Evolutionary conservation across 257 asterid species (phyloP).

Genomic region (Ocimum tenuiflorum): DNA sequence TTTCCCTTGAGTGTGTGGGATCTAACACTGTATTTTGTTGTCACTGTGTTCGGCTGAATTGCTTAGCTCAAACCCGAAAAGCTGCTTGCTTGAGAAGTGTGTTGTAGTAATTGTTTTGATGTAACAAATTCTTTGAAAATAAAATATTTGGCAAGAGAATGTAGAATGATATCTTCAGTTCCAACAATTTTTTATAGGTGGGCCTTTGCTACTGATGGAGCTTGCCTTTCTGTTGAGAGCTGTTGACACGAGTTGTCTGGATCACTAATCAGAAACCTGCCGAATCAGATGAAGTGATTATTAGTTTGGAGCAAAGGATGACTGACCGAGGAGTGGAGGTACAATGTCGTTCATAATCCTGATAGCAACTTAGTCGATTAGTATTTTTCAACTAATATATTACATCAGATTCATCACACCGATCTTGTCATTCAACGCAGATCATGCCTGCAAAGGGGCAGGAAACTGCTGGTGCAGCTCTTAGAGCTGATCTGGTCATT

Average conservation of each 20-base stretch:
- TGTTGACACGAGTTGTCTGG: slow-evolving; percentile 67
- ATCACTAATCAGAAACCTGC: slow-evolving; percentile 64
- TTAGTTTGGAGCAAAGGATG: slow-evolving; percentile 69
- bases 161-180: background rate
- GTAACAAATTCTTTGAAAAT: background rate
- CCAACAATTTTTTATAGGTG: slow-evolving; percentile 36
- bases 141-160: background rate
- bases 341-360: slow-evolving; percentile 13
- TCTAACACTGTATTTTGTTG: background rate
- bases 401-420: background rate
- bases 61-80: background rate
- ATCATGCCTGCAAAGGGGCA: slow-evolving; percentile 67
- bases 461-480: slow-evolving; percentile 69
- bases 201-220: slow-evolving; percentile 75
- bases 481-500: slow-evolving; percentile 74
- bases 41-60: background rate
- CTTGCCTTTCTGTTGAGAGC: slow-evolving; percentile 79
- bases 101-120: background rate
- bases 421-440: slow-evolving; percentile 31
- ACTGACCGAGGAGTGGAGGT: slow-evolving; percentile 68
- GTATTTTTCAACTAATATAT: background rate
- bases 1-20: background rate
- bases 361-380: slow-evolving; percentile 2
- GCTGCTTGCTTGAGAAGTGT: background rate
- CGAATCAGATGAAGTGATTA: slow-evolving; percentile 44